phyloP scores from a whole-genome alignment of 2,329 filamentous ascomycete genomes.

The Colletotrichum sojae region DNA sequence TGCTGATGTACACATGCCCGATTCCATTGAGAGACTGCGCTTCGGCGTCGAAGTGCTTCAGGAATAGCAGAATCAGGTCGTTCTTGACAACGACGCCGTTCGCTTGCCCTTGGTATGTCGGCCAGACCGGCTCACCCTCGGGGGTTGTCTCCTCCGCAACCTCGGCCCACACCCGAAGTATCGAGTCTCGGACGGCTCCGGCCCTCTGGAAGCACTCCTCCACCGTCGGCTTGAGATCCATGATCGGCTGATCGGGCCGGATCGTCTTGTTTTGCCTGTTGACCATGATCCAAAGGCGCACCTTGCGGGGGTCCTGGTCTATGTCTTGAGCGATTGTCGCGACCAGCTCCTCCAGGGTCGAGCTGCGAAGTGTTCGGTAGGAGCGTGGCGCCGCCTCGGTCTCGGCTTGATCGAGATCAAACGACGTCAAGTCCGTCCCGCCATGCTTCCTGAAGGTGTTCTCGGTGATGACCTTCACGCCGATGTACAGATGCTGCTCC shows the following conservation, averaged over 20 bases:
- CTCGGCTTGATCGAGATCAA: constrained; percentile 70
- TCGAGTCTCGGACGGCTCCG: constrained; percentile 74
- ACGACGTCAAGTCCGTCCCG: constrained; percentile 84
- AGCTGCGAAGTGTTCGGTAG: constrained; percentile 82
- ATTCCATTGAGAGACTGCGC: constrained; percentile 82
- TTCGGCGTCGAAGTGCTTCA: constrained; percentile 91
- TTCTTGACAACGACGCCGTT: constrained; percentile 71
- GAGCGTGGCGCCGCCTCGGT: constrained; percentile 79
- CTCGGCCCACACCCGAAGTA: constrained; percentile 91
- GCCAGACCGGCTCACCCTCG: constrained; percentile 81
- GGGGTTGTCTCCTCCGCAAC: constrained; percentile 75
- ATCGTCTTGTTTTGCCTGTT: constrained; percentile 98
- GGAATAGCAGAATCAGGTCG: constrained; percentile 83
- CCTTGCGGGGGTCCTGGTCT: constrained; percentile 74
- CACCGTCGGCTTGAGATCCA: constrained; percentile 81
- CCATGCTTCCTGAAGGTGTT: constrained; percentile 85
- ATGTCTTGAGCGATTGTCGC: constrained; percentile 79
- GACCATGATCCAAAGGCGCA: constrained; percentile 97
- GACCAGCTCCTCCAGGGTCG: constrained; percentile 82
- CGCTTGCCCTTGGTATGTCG: constrained; percentile 71
- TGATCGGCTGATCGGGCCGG: constrained; percentile 88
- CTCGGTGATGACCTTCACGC: constrained; percentile 85
- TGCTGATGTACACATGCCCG: constrained; percentile 88
- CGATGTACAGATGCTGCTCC: constrained; percentile 94
- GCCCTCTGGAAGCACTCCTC: constrained; percentile 75